Conservation (phyloP, 495 filamentous ascomycete species). For the Podospora bellae-mahoneyi region DNA sequence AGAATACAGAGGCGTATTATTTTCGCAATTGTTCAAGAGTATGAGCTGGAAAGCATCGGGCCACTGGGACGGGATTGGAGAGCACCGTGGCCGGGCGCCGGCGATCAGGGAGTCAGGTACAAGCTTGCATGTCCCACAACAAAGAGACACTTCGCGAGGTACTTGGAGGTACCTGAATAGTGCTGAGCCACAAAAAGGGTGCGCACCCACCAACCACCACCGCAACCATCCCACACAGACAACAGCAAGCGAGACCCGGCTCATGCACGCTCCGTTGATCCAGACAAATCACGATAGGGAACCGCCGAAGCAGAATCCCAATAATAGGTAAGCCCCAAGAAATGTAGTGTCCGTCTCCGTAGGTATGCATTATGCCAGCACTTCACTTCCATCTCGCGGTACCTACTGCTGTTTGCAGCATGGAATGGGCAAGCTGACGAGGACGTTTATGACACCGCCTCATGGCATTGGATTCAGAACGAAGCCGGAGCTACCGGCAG, state of each 20-base stretch:
- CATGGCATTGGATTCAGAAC: neutral
- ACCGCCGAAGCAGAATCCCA: neutral
- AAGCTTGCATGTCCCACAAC: neutral
- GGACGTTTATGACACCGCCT: too few relatives aligned
- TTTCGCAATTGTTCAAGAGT: neutral
- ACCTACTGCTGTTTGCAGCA: neutral
- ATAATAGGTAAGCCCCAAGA: neutral
- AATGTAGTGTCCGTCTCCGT: neutral
- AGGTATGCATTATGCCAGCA: too few relatives aligned
- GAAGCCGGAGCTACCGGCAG: neutral
- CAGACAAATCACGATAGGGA: neutral
- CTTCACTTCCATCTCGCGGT: neutral
- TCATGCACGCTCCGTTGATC: conserved; percentile 6
- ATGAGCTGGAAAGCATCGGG: neutral
- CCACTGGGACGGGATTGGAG: conserved; percentile 1
- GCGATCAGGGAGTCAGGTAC: conserved; percentile 2
- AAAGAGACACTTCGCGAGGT: neutral
- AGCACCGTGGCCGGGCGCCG: neutral
- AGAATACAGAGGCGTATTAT: neutral
- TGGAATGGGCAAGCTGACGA: neutral
- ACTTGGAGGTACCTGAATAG: conserved; percentile 5
- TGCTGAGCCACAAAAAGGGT: neutral
- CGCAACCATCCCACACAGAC: conserved; percentile 6
- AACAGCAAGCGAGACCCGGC: conserved; percentile 17
- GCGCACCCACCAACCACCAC: neutral